Evolutionary conservation across 2,329 filamentous ascomycete genomes (phyloP).

Genomic region (Trichoderma hamatum): DNA sequence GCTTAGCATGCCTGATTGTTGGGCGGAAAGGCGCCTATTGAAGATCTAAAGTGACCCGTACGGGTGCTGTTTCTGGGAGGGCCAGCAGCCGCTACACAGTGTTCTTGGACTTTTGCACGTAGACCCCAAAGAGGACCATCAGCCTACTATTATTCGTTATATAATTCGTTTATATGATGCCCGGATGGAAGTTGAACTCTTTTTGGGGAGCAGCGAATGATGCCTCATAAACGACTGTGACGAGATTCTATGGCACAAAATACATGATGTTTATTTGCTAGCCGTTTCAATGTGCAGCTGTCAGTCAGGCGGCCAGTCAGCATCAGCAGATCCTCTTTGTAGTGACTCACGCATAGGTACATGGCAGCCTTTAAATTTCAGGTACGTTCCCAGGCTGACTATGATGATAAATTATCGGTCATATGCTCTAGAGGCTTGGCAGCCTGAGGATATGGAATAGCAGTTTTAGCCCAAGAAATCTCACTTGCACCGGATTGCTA

Average conservation of each 20-base stretch:
- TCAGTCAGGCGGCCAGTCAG: conserved; percentile 8
- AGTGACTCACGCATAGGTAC: conserved; percentile 6
- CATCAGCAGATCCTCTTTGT: background rate
- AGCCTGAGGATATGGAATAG: background rate
- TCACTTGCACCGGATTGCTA: background rate
- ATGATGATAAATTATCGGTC: background rate
- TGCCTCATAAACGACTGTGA: background rate
- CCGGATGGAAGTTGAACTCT: background rate
- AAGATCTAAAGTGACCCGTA: background rate
- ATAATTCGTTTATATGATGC: background rate
- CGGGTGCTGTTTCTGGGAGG: background rate
- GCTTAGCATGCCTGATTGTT: background rate
- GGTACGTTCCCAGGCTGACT: background rate
- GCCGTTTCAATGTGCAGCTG: background rate
- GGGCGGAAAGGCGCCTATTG: background rate
- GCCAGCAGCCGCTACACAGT: conserved; percentile 3
- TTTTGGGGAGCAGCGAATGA: background rate
- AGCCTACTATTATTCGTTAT: background rate
- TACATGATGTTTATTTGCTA: background rate
- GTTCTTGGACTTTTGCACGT: background rate
- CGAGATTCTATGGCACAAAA: background rate
- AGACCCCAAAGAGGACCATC: background rate
- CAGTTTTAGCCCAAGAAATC: background rate
- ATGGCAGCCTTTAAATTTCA: background rate
- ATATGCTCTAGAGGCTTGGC: background rate